Conservation (phyloP, 1,284 basidiomycete species). For the Hemileia vastatrix region DNA sequence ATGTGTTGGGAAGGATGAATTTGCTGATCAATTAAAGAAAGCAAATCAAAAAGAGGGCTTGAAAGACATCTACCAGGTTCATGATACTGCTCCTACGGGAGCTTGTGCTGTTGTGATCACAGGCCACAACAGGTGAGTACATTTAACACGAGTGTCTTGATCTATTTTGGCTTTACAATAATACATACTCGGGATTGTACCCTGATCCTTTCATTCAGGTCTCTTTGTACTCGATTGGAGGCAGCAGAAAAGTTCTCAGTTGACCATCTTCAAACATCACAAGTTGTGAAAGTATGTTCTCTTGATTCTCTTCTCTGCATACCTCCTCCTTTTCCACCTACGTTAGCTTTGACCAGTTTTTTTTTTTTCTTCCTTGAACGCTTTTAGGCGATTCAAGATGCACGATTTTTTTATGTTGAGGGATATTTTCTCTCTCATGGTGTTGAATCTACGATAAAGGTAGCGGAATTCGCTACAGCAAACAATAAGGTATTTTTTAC, state of each 20-base stretch:
- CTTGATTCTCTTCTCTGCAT: background rate
- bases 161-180: background rate
- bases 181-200: no score
- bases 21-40: slow-evolving; percentile 77
- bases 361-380: slow-evolving; percentile 67
- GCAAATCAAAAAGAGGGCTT: slow-evolving; percentile 92
- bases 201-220: background rate
- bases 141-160: background rate
- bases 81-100: slow-evolving; percentile 77
- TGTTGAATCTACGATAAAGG: slow-evolving; percentile 59
- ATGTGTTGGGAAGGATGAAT: slow-evolving; percentile 81
- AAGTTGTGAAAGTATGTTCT: background rate
- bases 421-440: slow-evolving; percentile 98
- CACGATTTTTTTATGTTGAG: slow-evolving; percentile 86
- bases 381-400: slow-evolving; percentile 63
- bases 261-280: slow-evolving; percentile 9
- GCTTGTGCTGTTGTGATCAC: slow-evolving; percentile 95
- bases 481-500: slow-evolving; percentile 58
- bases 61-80: slow-evolving; percentile 77
- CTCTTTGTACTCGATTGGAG: slow-evolving; percentile 15
- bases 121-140: slow-evolving; percentile 67
- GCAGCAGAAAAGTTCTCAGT: slow-evolving; percentile 19
- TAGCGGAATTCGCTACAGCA: slow-evolving; percentile 71
- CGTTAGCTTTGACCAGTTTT: slow-evolving; percentile 81
- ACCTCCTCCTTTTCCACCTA: slow-evolving; percentile 53